Conservation (phyloP, 2,329 filamentous ascomycete species). For the Curvularia sp. region DNA sequence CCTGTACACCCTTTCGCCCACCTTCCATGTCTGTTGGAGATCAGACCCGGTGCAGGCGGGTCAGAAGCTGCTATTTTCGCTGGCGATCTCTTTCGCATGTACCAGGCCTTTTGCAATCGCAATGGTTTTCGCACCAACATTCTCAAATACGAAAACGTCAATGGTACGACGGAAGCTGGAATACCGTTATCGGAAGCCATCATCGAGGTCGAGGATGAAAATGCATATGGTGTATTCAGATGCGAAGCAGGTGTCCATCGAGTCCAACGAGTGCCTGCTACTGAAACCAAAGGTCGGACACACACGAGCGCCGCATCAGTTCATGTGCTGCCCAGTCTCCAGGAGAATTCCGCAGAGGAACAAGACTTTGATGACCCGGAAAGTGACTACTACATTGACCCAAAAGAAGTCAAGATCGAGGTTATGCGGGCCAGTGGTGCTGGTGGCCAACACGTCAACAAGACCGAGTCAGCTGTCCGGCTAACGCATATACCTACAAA, state of each 20-base stretch:
- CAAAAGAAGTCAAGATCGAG: conserved; percentile 81
- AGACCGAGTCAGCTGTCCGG: conserved; percentile 93
- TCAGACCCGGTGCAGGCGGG: conserved; percentile 89
- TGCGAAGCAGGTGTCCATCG: conserved; percentile 94
- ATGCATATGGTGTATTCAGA: conserved; percentile 81
- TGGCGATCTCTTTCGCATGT: conserved; percentile 88
- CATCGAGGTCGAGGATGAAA: conserved; percentile 77
- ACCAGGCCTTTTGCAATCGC: conserved; percentile 76
- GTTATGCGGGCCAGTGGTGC: conserved; percentile 92
- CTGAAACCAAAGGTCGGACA: conserved; percentile 87
- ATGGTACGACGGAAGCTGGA: conserved; percentile 68
- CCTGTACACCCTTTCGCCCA: conserved; percentile 89
- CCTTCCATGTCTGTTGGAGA: conserved; percentile 88
- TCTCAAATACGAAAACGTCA: conserved; percentile 80
- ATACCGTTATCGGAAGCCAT: conserved; percentile 83
- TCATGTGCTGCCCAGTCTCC: conserved; percentile 87
- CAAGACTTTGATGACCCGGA: conserved; percentile 80
- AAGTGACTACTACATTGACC: conserved; percentile 90
- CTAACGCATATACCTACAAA: conserved; percentile 90
- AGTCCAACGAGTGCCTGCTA: conserved; percentile 90
- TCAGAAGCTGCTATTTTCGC: conserved; percentile 92
- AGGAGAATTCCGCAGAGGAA: conserved; percentile 59
- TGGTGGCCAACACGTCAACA: conserved; percentile 97
- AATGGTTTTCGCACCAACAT: conserved; percentile 71
- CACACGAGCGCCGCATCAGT: conserved; percentile 94